Evolutionary conservation across 148 eudicot genomes (phyloP), one percentile per base, ranked within the genome.

Genomic region (Agrostemma githago): DNA sequence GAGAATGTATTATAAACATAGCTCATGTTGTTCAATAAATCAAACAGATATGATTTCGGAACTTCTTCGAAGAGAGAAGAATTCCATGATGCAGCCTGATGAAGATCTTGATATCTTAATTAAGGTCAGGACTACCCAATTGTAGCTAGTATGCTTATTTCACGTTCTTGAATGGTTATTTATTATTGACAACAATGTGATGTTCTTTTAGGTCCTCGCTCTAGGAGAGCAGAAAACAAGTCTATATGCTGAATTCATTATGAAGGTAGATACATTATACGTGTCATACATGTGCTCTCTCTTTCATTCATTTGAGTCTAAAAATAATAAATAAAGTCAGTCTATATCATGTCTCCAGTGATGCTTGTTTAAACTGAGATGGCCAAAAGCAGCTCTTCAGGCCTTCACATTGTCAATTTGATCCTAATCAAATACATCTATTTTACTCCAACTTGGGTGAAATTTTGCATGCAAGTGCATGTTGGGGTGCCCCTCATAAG

Each of bases 61-160:
- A 78, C 97, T 95, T 77, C 80, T 95, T 64, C 84, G 89, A 80
- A 82, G 97, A 79, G 98, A 95, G 76, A 88, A 84, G 75, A 77
- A 78, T 62, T 86, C 78, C 20, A 87, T 84, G 72, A 84, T 86
- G 57, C 79, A 85, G 74, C 98, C 96, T 41, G 98, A 90, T 77
- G 90, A 90, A 81, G 93, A 95, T 81, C 89, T 95, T 71, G 98
- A 95, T 76, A 74, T 90, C 68, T 87, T 92, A 77, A 83, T 92
- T 21, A 95, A 95, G 97, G 98, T 91, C 53, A 41, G 82, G 15
- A 39, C 43, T 73, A 14, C 63, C 68, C 10, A 10, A 26, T 74
- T 76, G 58, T 61, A 77, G 74, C 63, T 62, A 34, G 48, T 42
- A 37, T 10, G 17, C 21, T 39, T 21, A 41, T 74, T 61, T 42